A percentile compares a stretch with the other conserved stretches of the same genome.
Evolutionary conservation across 495 filamentous ascomycete genomes (phyloP).

Genomic region (Bacidia rubella): DNA sequence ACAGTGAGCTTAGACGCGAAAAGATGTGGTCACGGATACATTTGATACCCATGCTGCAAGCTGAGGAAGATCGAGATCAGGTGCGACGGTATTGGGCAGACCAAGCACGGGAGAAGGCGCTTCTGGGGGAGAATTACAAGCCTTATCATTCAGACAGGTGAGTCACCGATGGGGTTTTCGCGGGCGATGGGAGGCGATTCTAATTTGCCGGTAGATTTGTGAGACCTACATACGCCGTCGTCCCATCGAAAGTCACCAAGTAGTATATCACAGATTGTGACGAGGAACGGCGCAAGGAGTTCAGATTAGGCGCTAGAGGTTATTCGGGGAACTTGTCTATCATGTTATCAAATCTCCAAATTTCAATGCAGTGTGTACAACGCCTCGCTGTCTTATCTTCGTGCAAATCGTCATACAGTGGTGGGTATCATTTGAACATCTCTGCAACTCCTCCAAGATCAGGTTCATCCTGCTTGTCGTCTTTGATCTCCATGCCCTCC

Average conservation of each 20-base stretch:
- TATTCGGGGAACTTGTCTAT: background rate
- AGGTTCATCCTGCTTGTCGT: slow-evolving; percentile 42
- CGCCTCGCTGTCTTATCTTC: background rate
- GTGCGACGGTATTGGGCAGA: slow-evolving; percentile 75
- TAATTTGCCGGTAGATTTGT: slow-evolving; percentile 40
- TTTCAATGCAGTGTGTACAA: background rate
- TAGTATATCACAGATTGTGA: slow-evolving; percentile 13
- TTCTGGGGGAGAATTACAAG: slow-evolving; percentile 64
- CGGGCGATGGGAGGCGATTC: background rate
- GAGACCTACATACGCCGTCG: slow-evolving; percentile 53
- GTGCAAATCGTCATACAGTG: background rate
- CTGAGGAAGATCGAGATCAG: slow-evolving; percentile 90
- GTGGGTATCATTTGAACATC: slow-evolving; percentile 43
- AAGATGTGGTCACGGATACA: slow-evolving; percentile 97
- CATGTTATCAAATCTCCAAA: background rate
- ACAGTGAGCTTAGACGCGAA: slow-evolving; percentile 82
- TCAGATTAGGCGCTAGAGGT: too few relatives aligned
- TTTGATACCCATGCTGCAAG: slow-evolving; percentile 81
- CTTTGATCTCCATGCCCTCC: slow-evolving; percentile 26
- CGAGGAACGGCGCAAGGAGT: too few relatives aligned
- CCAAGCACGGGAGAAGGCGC: slow-evolving; percentile 75
- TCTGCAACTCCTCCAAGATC: slow-evolving; percentile 53
- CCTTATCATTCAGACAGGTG: slow-evolving; percentile 85
- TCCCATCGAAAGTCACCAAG: slow-evolving; percentile 41
- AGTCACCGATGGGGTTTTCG: slow-evolving; percentile 20